Conservation (phyloP, 169 alveolate genomes). For the Eimeria falciformis region DNA sequence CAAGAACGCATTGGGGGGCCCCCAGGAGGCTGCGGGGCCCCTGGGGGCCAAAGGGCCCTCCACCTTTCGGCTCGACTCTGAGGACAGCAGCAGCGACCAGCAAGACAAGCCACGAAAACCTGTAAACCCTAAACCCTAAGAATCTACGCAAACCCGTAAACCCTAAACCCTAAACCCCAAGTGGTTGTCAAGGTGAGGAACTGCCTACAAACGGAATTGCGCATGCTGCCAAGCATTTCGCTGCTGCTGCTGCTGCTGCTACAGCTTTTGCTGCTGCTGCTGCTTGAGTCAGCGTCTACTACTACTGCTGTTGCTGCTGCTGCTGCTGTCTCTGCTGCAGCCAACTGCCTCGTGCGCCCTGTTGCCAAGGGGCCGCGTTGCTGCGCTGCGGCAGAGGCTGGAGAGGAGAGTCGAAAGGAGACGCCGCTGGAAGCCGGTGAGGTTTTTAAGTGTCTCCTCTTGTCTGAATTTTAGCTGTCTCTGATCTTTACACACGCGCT, state of each 20-base stretch:
- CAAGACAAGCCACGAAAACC: not conserved
- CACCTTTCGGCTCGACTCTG: not conserved
- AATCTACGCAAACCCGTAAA: too few species aligned
- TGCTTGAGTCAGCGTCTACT: not conserved
- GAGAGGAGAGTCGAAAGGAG: not conserved
- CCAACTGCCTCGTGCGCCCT: not conserved
- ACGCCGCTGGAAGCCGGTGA: constrained; percentile 1
- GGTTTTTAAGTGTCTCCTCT: too few species aligned
- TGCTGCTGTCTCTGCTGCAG: constrained; percentile 16
- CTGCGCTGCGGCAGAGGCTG: constrained; percentile 18
- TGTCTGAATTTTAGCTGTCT: too few species aligned
- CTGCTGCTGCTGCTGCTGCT: too few species aligned
- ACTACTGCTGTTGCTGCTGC: not conserved
- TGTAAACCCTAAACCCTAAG: not conserved
- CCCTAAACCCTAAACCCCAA: not conserved
- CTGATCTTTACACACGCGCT: too few species aligned
- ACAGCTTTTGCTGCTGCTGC: too few species aligned
- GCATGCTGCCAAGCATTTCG: too few species aligned
- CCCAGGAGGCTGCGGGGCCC: not conserved
- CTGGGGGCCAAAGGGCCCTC: not conserved
- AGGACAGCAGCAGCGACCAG: constrained; percentile 32
- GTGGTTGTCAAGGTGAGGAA: not conserved
- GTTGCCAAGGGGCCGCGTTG: not conserved
- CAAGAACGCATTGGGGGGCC: not conserved
- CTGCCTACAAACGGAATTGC: too few species aligned